Evolutionary conservation across 257 asterid species (phyloP).

Genomic region (Linaria vulgaris): DNA sequence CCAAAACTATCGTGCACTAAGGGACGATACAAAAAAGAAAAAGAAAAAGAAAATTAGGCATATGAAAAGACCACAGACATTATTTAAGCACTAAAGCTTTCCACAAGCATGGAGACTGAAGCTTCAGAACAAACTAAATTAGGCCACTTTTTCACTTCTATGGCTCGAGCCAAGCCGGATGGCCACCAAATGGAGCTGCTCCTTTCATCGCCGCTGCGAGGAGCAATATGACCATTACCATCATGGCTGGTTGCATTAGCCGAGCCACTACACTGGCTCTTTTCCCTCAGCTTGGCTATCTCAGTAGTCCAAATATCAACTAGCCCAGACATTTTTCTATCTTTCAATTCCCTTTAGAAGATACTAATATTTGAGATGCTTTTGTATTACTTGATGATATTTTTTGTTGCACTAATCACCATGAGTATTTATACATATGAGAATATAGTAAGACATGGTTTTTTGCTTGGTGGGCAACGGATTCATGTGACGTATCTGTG

Average conservation of each 20-base stretch:
- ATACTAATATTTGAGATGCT: background rate
- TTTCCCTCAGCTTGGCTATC: constrained; percentile 31
- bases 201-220: too few species aligned
- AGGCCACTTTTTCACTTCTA: constrained; percentile 22
- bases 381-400: constrained; percentile 5
- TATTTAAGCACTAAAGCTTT: constrained; percentile 33
- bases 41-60: too few species aligned
- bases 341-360: background rate
- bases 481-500: constrained; percentile 4
- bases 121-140: constrained; percentile 33
- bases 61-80: too few species aligned
- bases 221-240: background rate
- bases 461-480: constrained; percentile 14
- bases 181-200: constrained; percentile 18
- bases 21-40: too few species aligned
- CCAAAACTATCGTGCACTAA: too few species aligned
- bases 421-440: constrained; percentile 2
- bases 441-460: background rate
- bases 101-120: constrained; percentile 35
- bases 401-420: background rate
- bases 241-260: constrained; percentile 12
- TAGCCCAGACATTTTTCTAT: constrained; percentile 30
- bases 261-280: constrained; percentile 19
- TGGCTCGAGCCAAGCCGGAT: constrained; percentile 8
- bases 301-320: constrained; percentile 41